Conservation (phyloP, 208 protist genomes). For the Crithidia bombi region DNA sequence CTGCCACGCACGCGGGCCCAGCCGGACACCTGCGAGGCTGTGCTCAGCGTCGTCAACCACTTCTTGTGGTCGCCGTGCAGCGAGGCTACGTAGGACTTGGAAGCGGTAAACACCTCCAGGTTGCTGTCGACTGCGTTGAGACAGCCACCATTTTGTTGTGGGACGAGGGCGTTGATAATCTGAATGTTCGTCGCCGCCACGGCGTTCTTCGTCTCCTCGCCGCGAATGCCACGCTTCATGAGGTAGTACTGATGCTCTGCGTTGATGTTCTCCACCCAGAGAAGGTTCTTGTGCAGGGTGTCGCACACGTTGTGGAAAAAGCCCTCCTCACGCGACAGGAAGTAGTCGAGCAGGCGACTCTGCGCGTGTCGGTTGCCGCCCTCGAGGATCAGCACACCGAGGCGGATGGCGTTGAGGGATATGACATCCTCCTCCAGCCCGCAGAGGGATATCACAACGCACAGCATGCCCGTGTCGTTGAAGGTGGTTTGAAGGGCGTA, state of each 20-base stretch:
- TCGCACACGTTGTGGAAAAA: conserved; percentile 81
- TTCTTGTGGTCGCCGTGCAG: conserved; percentile 13
- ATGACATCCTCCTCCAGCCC: conserved; percentile 63
- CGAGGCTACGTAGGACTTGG: conserved; percentile 12
- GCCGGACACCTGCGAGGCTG: conserved; percentile 33
- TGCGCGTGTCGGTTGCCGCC: conserved; percentile 79
- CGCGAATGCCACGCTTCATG: conserved; percentile 52
- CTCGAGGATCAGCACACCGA: conserved; percentile 73
- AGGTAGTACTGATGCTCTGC: conserved; percentile 70
- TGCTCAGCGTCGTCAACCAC: conserved; percentile 16
- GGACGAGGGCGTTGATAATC: conserved; percentile 46
- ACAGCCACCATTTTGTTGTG: not conserved
- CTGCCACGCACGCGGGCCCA: conserved; percentile 60
- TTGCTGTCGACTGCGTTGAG: conserved; percentile 10
- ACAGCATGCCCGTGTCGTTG: conserved; percentile 62
- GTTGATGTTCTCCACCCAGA: conserved; percentile 60
- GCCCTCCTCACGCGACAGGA: conserved; percentile 62
- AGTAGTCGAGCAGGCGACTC: conserved; percentile 59
- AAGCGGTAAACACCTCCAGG: conserved; percentile 21
- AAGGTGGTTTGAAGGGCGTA: conserved; percentile 62
- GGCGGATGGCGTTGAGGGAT: conserved; percentile 61
- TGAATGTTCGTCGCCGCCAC: conserved; percentile 45
- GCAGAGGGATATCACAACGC: conserved; percentile 56
- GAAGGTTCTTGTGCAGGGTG: conserved; percentile 47
- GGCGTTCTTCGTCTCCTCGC: conserved; percentile 17